Evolutionary conservation across 768 basidiomycete genomes (phyloP).

Genomic region (Tulasnella sp.): DNA sequence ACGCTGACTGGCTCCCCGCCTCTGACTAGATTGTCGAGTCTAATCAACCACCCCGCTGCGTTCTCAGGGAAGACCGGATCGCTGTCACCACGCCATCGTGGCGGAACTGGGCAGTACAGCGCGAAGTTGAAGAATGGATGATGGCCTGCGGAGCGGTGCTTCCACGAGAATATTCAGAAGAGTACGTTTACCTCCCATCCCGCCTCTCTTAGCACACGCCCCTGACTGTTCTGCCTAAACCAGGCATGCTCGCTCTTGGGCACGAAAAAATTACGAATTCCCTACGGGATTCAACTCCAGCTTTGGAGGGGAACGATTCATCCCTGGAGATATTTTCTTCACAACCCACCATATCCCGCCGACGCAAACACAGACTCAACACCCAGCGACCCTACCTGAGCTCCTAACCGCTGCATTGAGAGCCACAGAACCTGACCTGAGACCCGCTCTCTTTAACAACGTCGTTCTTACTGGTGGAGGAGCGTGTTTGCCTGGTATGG

Average conservation of each 20-base stretch:
- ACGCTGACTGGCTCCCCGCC: not conserved
- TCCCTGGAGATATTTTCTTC: slow-evolving; percentile 87
- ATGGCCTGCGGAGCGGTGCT: slow-evolving; percentile 83
- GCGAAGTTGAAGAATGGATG: slow-evolving; percentile 91
- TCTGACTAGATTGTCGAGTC: slow-evolving; percentile 65
- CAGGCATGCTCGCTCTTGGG: slow-evolving; percentile 57
- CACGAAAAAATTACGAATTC: slow-evolving; percentile 81
- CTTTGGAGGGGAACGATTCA: slow-evolving; percentile 77
- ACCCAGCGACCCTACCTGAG: slow-evolving; percentile 51
- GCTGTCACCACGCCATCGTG: slow-evolving; percentile 74
- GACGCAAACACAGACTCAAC: slow-evolving; percentile 2
- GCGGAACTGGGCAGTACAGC: slow-evolving; percentile 70
- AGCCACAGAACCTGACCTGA: slow-evolving; percentile 86
- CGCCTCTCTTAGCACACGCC: not conserved
- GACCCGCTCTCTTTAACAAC: slow-evolving; percentile 84
- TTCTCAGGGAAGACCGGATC: slow-evolving; percentile 69
- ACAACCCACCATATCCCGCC: slow-evolving; percentile 49
- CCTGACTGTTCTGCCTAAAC: not conserved
- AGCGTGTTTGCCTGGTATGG: slow-evolving; percentile 77
- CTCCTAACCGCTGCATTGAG: slow-evolving; percentile 75
- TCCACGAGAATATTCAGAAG: slow-evolving; percentile 84
- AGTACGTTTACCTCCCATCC: slow-evolving; percentile 46
- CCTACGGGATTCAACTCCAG: slow-evolving; percentile 85
- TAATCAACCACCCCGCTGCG: slow-evolving; percentile 57
- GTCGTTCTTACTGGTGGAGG: slow-evolving; percentile 96